Evolutionary conservation across 306 rosid species (phyloP).

Genomic region (Argentina anserina): DNA sequence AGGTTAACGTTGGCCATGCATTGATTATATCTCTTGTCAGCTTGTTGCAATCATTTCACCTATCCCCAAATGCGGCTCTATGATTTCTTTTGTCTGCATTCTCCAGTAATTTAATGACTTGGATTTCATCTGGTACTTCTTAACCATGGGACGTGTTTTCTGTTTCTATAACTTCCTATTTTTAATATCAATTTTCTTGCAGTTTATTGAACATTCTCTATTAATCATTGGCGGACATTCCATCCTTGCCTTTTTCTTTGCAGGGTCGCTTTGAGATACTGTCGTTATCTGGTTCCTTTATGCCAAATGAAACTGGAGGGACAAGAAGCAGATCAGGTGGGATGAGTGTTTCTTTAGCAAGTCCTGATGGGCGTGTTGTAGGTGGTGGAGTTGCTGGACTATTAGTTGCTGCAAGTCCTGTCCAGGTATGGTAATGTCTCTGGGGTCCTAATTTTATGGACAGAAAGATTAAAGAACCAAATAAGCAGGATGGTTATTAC

Average conservation of each 20-base stretch:
- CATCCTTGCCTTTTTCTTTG: slow-evolving; percentile 18
- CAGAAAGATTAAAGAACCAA: background rate
- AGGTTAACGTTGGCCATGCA: background rate
- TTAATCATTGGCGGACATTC: slow-evolving; percentile 9
- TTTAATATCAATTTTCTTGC: background rate
- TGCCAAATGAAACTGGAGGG: slow-evolving; percentile 82
- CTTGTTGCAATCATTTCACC: background rate
- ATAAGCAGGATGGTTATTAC: background rate
- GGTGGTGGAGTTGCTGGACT: slow-evolving; percentile 97
- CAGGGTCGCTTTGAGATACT: slow-evolving; percentile 95
- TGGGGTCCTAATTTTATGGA: background rate
- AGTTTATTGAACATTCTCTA: background rate
- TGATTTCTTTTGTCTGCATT: background rate
- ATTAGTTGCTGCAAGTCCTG: slow-evolving; percentile 89
- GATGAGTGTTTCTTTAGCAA: slow-evolving; percentile 86
- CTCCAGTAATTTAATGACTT: background rate
- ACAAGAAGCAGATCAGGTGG: slow-evolving; percentile 95
- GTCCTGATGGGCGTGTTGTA: slow-evolving; percentile 94
- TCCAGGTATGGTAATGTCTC: slow-evolving; percentile 49
- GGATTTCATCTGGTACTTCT: background rate
- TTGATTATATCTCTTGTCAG: slow-evolving; percentile 1
- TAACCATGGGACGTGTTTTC: background rate
- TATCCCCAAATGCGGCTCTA: background rate
- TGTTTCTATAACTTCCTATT: background rate
- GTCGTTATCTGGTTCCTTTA: slow-evolving; percentile 85